These are phyloP conservation scores for Colletotrichum filicis DNA, from an alignment of 2,329 filamentous ascomycete genomes.

Conservation along the genomic window DNA sequence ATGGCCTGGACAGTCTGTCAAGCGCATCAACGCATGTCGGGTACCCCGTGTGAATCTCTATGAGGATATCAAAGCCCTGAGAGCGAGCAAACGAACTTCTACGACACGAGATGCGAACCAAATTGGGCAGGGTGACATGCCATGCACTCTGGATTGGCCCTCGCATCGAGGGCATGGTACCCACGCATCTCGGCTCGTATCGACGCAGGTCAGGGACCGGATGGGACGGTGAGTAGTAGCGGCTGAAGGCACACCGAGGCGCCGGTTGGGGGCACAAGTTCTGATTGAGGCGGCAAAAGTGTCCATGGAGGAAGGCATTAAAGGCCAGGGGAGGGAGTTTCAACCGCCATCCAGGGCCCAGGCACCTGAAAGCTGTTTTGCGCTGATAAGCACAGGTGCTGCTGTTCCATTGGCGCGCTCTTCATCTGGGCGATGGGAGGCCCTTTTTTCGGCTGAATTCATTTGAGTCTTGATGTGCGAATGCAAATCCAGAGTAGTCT, in stretches of 20 bases:
- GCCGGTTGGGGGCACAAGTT: background rate
- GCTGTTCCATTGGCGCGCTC: background rate
- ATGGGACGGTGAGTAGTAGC: conserved; percentile 3
- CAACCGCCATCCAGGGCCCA: background rate
- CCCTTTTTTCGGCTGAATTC: too few relatives aligned
- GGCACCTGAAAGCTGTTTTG: too few relatives aligned
- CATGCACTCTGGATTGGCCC: background rate
- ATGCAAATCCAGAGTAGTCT: too few relatives aligned
- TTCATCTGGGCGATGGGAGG: background rate
- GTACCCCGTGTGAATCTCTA: background rate
- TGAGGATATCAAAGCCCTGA: background rate
- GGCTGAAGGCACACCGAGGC: conserved; percentile 8
- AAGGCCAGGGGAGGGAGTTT: background rate
- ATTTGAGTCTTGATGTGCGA: too few relatives aligned
- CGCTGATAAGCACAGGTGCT: background rate
- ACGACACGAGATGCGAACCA: background rate
- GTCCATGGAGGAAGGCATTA: background rate
- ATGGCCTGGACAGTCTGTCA: background rate
- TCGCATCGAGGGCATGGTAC: conserved; percentile 4
- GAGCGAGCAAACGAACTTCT: background rate
- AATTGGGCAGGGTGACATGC: background rate
- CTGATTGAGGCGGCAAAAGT: conserved; percentile 28
- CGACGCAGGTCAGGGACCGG: conserved; percentile 18
- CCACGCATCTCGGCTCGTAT: conserved; percentile 20
- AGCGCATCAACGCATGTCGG: background rate